phyloP scores from a whole-genome alignment of 2,329 filamentous ascomycete species.

The Uncinocarpus reesii region DNA sequence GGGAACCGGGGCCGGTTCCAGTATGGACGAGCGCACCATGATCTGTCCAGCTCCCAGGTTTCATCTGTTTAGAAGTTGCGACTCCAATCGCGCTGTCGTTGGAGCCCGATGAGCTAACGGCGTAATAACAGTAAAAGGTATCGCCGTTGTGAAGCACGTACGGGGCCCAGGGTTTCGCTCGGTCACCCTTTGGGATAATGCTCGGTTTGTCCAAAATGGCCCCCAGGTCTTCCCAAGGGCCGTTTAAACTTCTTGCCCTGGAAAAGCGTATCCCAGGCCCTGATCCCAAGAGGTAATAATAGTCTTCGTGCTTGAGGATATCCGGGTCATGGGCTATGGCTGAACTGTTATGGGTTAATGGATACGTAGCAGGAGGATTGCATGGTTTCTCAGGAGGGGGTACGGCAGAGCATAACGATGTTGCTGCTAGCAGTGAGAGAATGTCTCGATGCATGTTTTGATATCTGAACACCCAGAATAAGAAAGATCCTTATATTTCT shows the following conservation, averaged over 20 bases:
- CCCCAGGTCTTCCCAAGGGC: conserved; percentile 28
- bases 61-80: conserved; percentile 24
- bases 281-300: conserved; percentile 29
- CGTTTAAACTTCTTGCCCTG: conserved; percentile 22
- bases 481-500: no score
- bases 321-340: conserved; percentile 27
- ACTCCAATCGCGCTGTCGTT: conserved; percentile 31
- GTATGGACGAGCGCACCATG: conserved; percentile 30
- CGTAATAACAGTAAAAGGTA: conserved; percentile 32
- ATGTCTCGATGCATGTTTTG: neutral
- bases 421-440: neutral
- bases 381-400: neutral
- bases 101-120: conserved; percentile 23
- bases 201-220: conserved; percentile 25
- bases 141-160: conserved; percentile 24
- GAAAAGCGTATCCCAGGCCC: conserved; percentile 23
- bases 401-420: neutral
- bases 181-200: conserved; percentile 25
- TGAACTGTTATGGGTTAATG: neutral
- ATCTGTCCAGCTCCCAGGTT: conserved; percentile 25
- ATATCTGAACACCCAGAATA: no score
- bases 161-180: conserved; percentile 29
- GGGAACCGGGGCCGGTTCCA: conserved; percentile 20
- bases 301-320: conserved; percentile 24
- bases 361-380: neutral